phyloP scores from a whole-genome alignment of 2,329 filamentous ascomycete species.

The Fusarium hostae region DNA sequence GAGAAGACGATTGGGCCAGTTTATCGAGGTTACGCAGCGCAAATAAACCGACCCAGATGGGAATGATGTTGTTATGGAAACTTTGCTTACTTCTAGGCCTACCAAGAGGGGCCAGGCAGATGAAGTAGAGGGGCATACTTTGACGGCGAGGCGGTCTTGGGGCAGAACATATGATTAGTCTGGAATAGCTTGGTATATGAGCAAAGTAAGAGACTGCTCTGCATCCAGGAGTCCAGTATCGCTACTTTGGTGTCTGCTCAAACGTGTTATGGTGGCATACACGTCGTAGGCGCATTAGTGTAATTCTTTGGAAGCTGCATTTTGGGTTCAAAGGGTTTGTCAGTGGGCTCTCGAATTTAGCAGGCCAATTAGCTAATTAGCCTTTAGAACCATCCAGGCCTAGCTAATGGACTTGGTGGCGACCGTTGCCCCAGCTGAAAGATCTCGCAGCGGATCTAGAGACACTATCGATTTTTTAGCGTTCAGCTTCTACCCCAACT shows the following conservation, averaged over 20 bases:
- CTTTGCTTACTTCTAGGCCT: fast-evolving
- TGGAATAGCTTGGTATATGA: fast-evolving
- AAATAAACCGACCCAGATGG: fast-evolving
- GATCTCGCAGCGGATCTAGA: fast-evolving
- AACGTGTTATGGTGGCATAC: neutral
- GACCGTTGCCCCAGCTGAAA: neutral
- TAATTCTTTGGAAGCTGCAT: neutral
- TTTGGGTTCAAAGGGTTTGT: fast-evolving
- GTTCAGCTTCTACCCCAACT: neutral
- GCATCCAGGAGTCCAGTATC: fast-evolving
- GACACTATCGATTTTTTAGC: neutral
- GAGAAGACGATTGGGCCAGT: neutral
- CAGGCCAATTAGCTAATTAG: neutral
- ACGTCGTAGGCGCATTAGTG: fast-evolving
- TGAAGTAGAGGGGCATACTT: neutral
- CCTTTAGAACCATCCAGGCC: fast-evolving
- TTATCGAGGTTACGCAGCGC: neutral
- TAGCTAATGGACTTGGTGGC: neutral
- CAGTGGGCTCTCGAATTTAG: neutral
- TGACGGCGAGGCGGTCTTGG: neutral
- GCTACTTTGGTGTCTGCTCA: neutral
- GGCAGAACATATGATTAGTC: neutral
- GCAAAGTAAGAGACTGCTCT: fast-evolving
- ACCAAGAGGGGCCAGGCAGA: fast-evolving
- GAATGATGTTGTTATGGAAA: neutral